Conservation (phyloP, 73 alveolate species). For the Durusdinium trenchii region DNA sequence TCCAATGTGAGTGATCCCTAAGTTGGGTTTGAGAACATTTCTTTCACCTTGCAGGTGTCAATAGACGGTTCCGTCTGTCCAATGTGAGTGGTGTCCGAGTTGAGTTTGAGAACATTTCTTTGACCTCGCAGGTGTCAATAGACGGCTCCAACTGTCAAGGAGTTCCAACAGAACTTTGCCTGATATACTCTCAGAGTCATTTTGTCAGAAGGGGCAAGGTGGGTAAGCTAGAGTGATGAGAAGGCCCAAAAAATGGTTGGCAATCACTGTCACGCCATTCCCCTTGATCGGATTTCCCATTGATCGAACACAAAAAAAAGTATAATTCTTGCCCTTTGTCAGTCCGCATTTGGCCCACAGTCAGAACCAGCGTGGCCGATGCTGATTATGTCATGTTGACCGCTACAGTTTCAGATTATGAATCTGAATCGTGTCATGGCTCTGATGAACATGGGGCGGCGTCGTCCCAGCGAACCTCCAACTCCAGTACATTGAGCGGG, state of each 20-base stretch:
- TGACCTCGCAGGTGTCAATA: not conserved
- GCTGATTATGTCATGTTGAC: not conserved
- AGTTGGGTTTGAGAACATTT: not conserved
- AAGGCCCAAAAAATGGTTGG: not conserved
- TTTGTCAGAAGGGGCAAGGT: not conserved
- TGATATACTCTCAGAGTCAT: not conserved
- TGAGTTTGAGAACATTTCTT: not conserved
- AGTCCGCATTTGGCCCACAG: not conserved
- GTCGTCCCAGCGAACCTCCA: not conserved
- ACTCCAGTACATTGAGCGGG: not conserved
- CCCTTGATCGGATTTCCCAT: not conserved
- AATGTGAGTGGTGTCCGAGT: not conserved
- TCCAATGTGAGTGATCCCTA: not conserved
- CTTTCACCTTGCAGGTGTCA: not conserved
- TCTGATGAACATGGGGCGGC: not conserved
- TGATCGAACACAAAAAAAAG: not conserved
- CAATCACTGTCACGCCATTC: not conserved
- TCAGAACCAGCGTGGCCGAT: not conserved
- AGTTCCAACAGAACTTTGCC: not conserved
- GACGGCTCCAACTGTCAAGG: conserved; percentile 31
- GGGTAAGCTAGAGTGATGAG: not conserved
- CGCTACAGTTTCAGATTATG: not conserved
- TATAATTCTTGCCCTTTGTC: not conserved
- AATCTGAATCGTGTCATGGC: not conserved
- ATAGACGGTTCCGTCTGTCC: not conserved